Conservation (phyloP, 345 rosid genomes). For the Eucalyptus curtisii region DNA sequence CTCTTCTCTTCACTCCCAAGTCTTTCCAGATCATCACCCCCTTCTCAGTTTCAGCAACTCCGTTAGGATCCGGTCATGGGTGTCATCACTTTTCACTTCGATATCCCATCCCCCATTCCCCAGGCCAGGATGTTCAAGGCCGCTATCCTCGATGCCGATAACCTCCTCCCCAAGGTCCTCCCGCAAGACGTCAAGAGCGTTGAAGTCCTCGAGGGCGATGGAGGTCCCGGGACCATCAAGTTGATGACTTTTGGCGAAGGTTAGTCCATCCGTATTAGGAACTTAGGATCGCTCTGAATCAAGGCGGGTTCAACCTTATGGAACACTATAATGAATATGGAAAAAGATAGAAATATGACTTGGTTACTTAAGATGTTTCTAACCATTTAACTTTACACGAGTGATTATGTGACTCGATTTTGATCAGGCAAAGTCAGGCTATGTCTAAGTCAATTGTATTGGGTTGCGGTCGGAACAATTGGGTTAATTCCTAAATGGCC, state of each 20-base stretch:
- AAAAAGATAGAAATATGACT: not conserved
- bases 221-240: conserved; percentile 20
- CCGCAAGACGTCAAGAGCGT: conserved; percentile 18
- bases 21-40: not conserved
- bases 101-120: not conserved
- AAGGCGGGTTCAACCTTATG: not conserved
- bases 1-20: not conserved
- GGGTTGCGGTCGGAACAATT: not conserved
- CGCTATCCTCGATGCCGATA: conserved; percentile 5
- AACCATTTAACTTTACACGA: not conserved
- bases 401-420: not conserved
- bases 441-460: not conserved
- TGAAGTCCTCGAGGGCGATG: conserved; percentile 19
- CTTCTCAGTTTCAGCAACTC: not conserved
- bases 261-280: not conserved
- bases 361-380: not conserved
- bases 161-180: conserved; percentile 9
- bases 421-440: not conserved
- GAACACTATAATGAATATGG: not conserved
- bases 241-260: conserved; percentile 3
- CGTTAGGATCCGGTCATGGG: not conserved
- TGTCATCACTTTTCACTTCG: not conserved
- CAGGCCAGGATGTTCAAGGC: conserved; percentile 5
- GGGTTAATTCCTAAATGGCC: not conserved
- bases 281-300: not conserved